Conservation (phyloP, 352 stramenopile species). For the Thalassiosira hispida region DNA sequence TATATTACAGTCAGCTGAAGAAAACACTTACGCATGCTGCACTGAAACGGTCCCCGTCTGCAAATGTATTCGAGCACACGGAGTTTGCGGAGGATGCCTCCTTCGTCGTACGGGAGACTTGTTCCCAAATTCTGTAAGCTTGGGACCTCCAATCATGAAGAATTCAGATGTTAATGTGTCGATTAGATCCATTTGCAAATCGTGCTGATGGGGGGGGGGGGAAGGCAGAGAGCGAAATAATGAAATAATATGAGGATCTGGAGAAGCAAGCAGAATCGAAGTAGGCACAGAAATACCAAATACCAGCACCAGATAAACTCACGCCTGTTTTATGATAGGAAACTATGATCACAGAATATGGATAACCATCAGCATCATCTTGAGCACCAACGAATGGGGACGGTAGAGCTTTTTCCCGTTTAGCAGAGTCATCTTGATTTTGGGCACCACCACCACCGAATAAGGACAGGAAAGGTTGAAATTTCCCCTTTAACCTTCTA, state of each 20-base stretch:
- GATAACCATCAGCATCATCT: not conserved
- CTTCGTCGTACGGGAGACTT: slow-evolving; percentile 11
- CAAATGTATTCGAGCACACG: slow-evolving; percentile 5
- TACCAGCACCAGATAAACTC: not conserved
- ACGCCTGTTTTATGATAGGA: slow-evolving; percentile 26
- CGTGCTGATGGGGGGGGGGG: not conserved
- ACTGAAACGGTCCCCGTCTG: slow-evolving; percentile 12
- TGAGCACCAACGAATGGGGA: not conserved
- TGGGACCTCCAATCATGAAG: not conserved
- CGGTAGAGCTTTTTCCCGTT: not conserved
- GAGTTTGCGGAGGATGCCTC: slow-evolving; percentile 3
- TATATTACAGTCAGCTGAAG: no score
- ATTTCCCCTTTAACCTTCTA: no score
- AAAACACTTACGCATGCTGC: slow-evolving; percentile 15
- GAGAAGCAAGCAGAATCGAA: no score
- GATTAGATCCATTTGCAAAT: slow-evolving; percentile 30
- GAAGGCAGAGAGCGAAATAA: not conserved
- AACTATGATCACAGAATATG: slow-evolving; percentile 10
- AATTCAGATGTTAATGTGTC: slow-evolving; percentile 12
- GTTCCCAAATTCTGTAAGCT: slow-evolving; percentile 4
- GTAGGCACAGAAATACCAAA: no score
- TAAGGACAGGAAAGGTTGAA: no score
- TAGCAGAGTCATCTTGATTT: no score
- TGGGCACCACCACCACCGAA: no score
- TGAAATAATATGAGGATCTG: not conserved